Conservation (phyloP, 345 rosid species). For the Moringa oleifera region DNA sequence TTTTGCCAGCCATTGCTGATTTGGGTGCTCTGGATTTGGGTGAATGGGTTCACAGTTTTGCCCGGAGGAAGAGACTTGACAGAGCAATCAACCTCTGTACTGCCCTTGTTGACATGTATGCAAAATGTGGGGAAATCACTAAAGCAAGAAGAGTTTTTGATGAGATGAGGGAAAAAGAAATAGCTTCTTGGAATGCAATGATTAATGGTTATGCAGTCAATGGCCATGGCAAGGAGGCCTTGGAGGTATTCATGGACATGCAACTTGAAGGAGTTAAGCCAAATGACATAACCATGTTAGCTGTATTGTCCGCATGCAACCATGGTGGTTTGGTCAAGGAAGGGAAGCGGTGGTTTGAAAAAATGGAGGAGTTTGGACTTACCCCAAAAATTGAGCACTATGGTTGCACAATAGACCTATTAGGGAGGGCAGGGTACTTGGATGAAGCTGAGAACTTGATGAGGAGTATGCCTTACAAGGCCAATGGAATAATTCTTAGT, state of each 20-base stretch:
- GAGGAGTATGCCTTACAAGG: conserved; percentile 51
- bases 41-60: conserved; percentile 52
- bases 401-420: conserved; percentile 66
- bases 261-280: conserved; percentile 39
- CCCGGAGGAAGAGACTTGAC: conserved; percentile 44
- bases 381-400: conserved; percentile 59
- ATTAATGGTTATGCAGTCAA: conserved; percentile 66
- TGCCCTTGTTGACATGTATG: conserved; percentile 77
- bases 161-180: conserved; percentile 38
- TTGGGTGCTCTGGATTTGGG: conserved; percentile 68
- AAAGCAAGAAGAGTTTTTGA: conserved; percentile 45
- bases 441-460: conserved; percentile 69
- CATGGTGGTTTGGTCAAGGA: conserved; percentile 71
- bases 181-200: conserved; percentile 75
- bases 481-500: conserved; percentile 59
- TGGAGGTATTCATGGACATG: conserved; percentile 46
- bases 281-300: conserved; percentile 59
- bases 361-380: conserved; percentile 45
- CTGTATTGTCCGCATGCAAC: conserved; percentile 70
- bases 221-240: conserved; percentile 58
- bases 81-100: conserved; percentile 46
- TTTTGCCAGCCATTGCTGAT: conserved; percentile 76
- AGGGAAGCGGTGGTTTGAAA: conserved; percentile 64
- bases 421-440: conserved; percentile 62
- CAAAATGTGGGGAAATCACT: conserved; percentile 65